Evolutionary conservation across 2,329 filamentous ascomycete species (phyloP).

Genomic region (Pseudopithomyces maydicus): DNA sequence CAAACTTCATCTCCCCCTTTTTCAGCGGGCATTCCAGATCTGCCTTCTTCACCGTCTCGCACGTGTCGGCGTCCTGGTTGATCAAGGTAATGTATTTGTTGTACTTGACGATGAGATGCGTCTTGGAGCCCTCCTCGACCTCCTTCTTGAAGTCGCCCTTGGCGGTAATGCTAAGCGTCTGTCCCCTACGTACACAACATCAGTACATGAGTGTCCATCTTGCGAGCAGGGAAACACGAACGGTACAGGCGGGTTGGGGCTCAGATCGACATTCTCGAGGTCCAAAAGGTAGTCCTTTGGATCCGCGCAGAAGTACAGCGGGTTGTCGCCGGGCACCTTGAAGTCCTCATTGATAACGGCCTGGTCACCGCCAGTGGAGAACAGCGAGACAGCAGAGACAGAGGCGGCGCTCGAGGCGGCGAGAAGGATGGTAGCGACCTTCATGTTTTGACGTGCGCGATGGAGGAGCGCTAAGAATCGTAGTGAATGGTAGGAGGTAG

Average conservation of each 20-base stretch:
- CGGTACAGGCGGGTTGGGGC: conserved; percentile 85
- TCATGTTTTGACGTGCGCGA: conserved; percentile 32
- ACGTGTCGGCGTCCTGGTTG: conserved; percentile 79
- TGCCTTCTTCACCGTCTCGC: conserved; percentile 86
- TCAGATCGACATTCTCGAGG: conserved; percentile 79
- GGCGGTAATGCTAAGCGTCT: conserved; percentile 78
- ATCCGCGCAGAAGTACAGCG: conserved; percentile 77
- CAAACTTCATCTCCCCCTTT: conserved; percentile 73
- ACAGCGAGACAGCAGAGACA: conserved; percentile 50
- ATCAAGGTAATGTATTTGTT: conserved; percentile 91
- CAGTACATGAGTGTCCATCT: neutral
- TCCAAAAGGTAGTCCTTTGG: conserved; percentile 72
- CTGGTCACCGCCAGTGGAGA: conserved; percentile 46
- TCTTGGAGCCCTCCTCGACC: conserved; percentile 79
- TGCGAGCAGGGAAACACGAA: conserved; percentile 56
- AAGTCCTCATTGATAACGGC: conserved; percentile 58
- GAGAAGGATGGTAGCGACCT: conserved; percentile 45
- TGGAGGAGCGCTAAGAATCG: neutral
- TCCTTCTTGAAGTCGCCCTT: conserved; percentile 73
- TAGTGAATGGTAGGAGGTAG: neutral
- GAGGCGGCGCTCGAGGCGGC: conserved; percentile 52
- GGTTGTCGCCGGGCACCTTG: conserved; percentile 82
- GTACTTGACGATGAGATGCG: conserved; percentile 87
- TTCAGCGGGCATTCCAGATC: conserved; percentile 88
- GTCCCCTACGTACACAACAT: conserved; percentile 62